Evolutionary conservation across 331 rosid species (phyloP), one percentile per base, ranked within the genome.

Genomic region (Dryas integrifolia): DNA sequence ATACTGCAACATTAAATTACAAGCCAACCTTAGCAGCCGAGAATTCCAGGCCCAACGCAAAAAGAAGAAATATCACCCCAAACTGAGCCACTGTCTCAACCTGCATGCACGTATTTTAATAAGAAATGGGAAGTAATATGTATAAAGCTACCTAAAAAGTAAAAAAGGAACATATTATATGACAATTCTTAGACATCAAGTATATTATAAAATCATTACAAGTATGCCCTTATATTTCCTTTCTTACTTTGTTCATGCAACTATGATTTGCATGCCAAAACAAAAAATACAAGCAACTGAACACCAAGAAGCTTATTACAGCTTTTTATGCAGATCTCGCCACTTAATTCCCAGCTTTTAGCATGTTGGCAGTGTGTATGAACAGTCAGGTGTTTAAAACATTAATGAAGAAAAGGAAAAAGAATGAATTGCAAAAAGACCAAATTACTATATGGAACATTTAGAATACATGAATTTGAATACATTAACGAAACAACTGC

Each of bases 51-150:
- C 97, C 98, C 86, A 94, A 76, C 40, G 97, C 98, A 94, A 94
- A 91, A 74, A 91, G 95, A 81, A 94, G 96, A 81, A 94, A 94
- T 64, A 86, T 86, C 26, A 94, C 98, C 76, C 98, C 98, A 88
- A 94, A 94, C 83, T 94, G 98, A 84, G 98, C 98, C 73, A 94
- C 95, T 13, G 98, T 94, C 82, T 94, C 98, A 64, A 94, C 98
- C 98, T 94, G 80, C 85, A 78, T 63, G 58, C 48, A 62, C 44
- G 51, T 45, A 56, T 57, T 24, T 65, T 59, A 16, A 26, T 16
- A 46, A 70, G 63, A 78, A 48, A 76, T 51, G 41, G 56, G 75
- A 78, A 69, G 69, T 69, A 61, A 52, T 71, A 64, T 1, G 6
- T 24, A 11, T 5, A 49, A 50, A 58, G 63, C 13, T 65, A 26